These are phyloP conservation scores for Cercospora sp. DNA, from an alignment of 2,329 filamentous ascomycete species.

Conservation along the genomic window DNA sequence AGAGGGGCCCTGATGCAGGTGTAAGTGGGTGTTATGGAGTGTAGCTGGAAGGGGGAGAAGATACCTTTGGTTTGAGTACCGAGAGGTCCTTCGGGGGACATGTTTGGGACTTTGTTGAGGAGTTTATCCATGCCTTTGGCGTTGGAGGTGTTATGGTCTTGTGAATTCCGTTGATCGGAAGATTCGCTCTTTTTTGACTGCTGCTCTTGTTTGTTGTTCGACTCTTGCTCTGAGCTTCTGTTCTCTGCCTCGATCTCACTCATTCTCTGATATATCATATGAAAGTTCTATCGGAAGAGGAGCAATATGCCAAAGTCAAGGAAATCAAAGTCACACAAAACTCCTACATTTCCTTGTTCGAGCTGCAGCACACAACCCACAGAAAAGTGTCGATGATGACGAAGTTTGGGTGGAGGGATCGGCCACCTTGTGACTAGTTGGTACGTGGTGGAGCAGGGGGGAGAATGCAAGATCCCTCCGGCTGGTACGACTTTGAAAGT, in stretches of 20 bases:
- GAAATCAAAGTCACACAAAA: slow-evolving; percentile 1
- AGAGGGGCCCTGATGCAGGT: no score
- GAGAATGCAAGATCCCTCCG: background rate
- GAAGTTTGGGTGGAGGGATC: slow-evolving; percentile 8
- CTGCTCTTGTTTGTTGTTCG: background rate
- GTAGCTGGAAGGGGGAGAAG: slow-evolving; percentile 32
- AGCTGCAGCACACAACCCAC: slow-evolving; percentile 1
- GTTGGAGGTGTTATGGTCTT: background rate
- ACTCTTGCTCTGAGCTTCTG: background rate
- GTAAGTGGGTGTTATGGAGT: no score
- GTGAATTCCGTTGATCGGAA: background rate
- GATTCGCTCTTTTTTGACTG: background rate
- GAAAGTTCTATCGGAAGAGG: no score
- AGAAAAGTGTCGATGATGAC: slow-evolving; percentile 6
- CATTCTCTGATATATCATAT: no score
- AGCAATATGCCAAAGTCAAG: background rate
- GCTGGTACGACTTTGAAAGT: background rate
- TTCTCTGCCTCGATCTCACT: background rate
- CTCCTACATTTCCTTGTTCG: background rate
- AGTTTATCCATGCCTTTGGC: slow-evolving; percentile 17
- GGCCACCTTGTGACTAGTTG: slow-evolving; percentile 13
- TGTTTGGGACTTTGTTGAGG: slow-evolving; percentile 29
- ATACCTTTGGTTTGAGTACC: slow-evolving; percentile 30
- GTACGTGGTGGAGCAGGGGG: background rate
- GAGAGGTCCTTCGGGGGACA: slow-evolving; percentile 32